Conservation (phyloP, 2,329 filamentous ascomycete genomes). For the Cladosporium colombiae region DNA sequence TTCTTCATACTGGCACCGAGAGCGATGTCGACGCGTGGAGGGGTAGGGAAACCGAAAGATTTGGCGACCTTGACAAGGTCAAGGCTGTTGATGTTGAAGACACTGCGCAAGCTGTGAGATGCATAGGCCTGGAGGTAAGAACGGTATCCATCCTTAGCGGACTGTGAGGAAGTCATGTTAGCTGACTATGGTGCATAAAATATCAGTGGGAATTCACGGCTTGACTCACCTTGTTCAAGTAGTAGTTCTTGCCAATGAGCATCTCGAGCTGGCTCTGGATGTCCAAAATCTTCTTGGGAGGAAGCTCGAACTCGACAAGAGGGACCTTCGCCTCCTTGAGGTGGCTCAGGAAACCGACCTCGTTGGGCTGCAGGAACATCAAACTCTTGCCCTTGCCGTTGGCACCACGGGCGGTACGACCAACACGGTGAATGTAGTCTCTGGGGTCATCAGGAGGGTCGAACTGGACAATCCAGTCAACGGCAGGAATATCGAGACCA, state of each 20-base stretch:
- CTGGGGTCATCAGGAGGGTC: conserved; percentile 64
- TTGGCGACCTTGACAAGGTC: conserved; percentile 83
- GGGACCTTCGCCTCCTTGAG: conserved; percentile 90
- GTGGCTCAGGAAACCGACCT: conserved; percentile 89
- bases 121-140: conserved; percentile 96
- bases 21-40: conserved; percentile 76
- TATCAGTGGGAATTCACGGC: neutral
- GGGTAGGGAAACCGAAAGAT: conserved; percentile 76
- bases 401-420: conserved; percentile 84
- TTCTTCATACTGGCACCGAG: conserved; percentile 74
- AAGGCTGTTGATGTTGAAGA: conserved; percentile 81
- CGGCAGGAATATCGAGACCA: conserved; percentile 91
- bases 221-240: conserved; percentile 75
- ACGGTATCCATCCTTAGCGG: conserved; percentile 73
- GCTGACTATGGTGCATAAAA: neutral
- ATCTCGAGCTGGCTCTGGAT: conserved; percentile 82
- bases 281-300: conserved; percentile 84
- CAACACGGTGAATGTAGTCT: conserved; percentile 94
- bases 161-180: conserved; percentile 40
- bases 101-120: conserved; percentile 76
- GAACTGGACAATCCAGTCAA: conserved; percentile 96
- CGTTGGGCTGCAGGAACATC: conserved; percentile 89
- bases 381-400: conserved; percentile 83
- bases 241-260: conserved; percentile 93
- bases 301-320: conserved; percentile 95